Base-by-base conservation (phyloP, 257 asterid genomes). In the Anisodus tanguticus region DNA sequence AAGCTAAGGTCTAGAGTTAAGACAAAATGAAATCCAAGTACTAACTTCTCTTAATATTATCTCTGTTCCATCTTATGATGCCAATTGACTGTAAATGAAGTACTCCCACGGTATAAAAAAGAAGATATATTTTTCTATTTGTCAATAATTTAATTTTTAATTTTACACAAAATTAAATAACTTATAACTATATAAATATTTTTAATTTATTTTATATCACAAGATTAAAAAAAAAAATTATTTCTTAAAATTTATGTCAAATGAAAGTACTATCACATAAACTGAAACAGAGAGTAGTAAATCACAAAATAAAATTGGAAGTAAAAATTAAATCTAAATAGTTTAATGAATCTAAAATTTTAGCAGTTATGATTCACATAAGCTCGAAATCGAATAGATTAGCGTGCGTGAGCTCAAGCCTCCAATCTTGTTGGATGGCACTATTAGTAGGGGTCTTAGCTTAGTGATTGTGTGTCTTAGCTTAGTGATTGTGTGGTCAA, bases 11-110 rank as follows among this genome's bases (percentile, higher is more conserved):
- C n/a, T 47, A 1, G 4, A 71, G 17, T n/a, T 45, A 15, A 70
- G 53, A 72, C 39, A n/a, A 10, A 47, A 72, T 45, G 80, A 72
- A 74, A 47, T 41, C 81, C 11, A 72, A 45, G 35, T 13, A 70
- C 79, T 17, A 43, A 43, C 57, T 70, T 10, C 79, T 43, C 0
- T 43, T 4, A 22, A 9, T 4, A 43, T 31, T 17, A 17, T 45
- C 31, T 2, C 0, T 9, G 54, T 8, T n/a, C 78, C 16, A 41
- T 5, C 63, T 16, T n/a, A 59, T 7, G 66, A 59, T 59, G 66
- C 35, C 66, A 62, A 62, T 9, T 62, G 15, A 62, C 39, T 22
- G 39, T 62, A 62, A 9, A 22, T 62, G 37, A 31, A 31, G 35
- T 31, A 31, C 35, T 31, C 35, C 35, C 35, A 31, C 1, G 1